phyloP scores from a whole-genome alignment of 345 rosid species.

The Gossypium stocksii region DNA sequence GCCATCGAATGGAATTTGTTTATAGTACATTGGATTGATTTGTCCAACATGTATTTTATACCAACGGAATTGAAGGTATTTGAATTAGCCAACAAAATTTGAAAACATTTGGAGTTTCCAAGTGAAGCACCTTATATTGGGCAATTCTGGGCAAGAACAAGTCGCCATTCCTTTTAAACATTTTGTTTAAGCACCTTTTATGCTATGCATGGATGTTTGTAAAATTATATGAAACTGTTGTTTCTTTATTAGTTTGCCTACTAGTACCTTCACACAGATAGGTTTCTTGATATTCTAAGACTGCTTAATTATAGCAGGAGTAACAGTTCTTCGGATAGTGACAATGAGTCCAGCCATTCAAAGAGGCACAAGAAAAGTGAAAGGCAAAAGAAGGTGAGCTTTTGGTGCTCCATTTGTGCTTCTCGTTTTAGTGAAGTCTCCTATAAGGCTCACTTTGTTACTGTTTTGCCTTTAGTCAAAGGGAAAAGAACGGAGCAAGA shows the following conservation, averaged over 20 bases:
- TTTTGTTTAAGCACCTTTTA: not conserved
- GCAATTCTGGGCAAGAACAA: not conserved
- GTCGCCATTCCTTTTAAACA: not conserved
- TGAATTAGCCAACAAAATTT: too few species aligned
- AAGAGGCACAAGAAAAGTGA: conserved; percentile 75
- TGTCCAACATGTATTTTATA: too few species aligned
- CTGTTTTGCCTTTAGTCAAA: conserved; percentile 38
- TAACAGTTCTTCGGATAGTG: conserved; percentile 52
- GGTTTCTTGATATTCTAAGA: conserved; percentile 4
- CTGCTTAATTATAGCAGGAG: conserved; percentile 27
- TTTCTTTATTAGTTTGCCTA: not conserved
- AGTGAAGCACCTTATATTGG: not conserved
- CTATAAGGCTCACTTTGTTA: conserved; percentile 4
- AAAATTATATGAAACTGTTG: not conserved
- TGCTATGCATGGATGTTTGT: not conserved
- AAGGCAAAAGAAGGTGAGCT: conserved; percentile 63
- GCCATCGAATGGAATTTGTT: not conserved
- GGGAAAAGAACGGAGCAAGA: conserved; percentile 70
- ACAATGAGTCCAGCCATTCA: conserved; percentile 46
- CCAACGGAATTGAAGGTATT: too few species aligned
- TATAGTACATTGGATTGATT: not conserved
- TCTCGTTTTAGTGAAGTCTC: not conserved
- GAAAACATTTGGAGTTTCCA: too few species aligned
- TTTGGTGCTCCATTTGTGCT: conserved; percentile 9
- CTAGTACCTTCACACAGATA: not conserved